Evolutionary conservation across 805 yeast species (phyloP).

Genomic region (Ogataea angusta): DNA sequence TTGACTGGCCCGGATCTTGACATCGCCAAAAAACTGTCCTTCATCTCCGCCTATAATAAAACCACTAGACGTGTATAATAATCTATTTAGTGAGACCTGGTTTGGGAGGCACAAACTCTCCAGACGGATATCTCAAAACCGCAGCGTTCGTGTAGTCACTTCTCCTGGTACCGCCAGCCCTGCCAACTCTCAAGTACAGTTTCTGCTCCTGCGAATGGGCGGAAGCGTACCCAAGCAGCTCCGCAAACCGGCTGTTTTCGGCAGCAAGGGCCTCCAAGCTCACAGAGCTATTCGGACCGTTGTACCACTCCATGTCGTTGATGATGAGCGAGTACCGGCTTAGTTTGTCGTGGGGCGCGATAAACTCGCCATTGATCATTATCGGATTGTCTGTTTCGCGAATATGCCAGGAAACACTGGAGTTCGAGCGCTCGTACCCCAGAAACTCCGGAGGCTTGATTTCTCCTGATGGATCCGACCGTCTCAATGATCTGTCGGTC

Average conservation of each 20-base stretch:
- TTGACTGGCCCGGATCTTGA: conserved; percentile 45
- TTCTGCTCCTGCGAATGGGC: conserved; percentile 32
- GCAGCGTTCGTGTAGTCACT: conserved; percentile 71
- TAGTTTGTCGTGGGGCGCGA: conserved; percentile 30
- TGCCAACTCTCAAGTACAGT: conserved; percentile 56
- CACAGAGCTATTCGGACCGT: conserved; percentile 49
- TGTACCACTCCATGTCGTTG: conserved; percentile 75
- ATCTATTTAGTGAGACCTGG: conserved; percentile 17
- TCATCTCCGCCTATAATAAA: conserved; percentile 28
- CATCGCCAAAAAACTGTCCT: conserved; percentile 41
- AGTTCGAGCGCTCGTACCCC: conserved; percentile 32
- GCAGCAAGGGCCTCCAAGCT: conserved; percentile 37
- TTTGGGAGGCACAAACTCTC: conserved; percentile 36
- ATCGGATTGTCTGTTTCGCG: conserved; percentile 13
- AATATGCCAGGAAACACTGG: conserved; percentile 38
- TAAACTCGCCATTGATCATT: conserved; percentile 26
- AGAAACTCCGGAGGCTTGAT: conserved; percentile 49
- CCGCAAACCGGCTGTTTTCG: conserved; percentile 28
- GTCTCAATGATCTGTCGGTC: conserved; percentile 57
- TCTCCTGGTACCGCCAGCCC: conserved; percentile 29
- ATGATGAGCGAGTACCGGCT: conserved; percentile 62
- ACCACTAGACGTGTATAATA: conserved; percentile 1
- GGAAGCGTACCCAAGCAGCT: conserved; percentile 33
- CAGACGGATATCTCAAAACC: conserved; percentile 55
- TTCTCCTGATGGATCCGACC: conserved; percentile 70